Percentiles rank a stretch among this genome's conserved stretches.
Evolutionary conservation across 176 grass and related monocot genomes (phyloP).

Genomic region (Triticum urartu): DNA sequence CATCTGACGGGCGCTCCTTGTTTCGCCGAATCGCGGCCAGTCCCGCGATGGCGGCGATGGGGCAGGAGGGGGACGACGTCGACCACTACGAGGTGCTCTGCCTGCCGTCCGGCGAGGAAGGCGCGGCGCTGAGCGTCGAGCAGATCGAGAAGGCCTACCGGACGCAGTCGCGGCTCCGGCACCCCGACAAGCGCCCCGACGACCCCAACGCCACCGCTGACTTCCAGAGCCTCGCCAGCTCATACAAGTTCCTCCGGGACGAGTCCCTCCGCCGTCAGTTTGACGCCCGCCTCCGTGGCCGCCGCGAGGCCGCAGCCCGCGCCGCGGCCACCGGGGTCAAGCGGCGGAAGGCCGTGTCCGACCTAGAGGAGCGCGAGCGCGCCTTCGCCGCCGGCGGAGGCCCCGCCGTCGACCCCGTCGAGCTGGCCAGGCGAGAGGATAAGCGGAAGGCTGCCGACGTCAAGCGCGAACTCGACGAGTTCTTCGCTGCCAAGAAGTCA

Average conservation of each 20-base stretch:
- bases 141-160: conserved; percentile 83
- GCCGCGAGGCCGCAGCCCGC: neutral
- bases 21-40: neutral
- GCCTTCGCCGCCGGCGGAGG: conserved; percentile 27
- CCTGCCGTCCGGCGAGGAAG: conserved; percentile 66
- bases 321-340: conserved; percentile 49
- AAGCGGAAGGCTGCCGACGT: conserved; percentile 44
- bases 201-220: conserved; percentile 86
- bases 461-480: conserved; percentile 53
- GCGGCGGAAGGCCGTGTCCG: conserved; percentile 62
- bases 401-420: conserved; percentile 33
- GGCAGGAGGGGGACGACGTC: conserved; percentile 36
- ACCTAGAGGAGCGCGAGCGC: conserved; percentile 83
- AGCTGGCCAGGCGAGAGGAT: conserved; percentile 14
- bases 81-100: conserved; percentile 79
- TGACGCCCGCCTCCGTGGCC: conserved; percentile 58
- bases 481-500: conserved; percentile 19
- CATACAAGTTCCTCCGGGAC: conserved; percentile 66
- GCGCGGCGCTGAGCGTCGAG: conserved; percentile 50
- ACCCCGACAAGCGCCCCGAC: conserved; percentile 80
- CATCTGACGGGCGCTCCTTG: neutral
- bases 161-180: conserved; percentile 58
- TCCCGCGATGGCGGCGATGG: neutral
- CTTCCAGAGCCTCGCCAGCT: conserved; percentile 43
- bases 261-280: conserved; percentile 62